phyloP scores from a whole-genome alignment of 2,329 filamentous ascomycete species.

The Gnomoniopsis smithogilvyi region DNA sequence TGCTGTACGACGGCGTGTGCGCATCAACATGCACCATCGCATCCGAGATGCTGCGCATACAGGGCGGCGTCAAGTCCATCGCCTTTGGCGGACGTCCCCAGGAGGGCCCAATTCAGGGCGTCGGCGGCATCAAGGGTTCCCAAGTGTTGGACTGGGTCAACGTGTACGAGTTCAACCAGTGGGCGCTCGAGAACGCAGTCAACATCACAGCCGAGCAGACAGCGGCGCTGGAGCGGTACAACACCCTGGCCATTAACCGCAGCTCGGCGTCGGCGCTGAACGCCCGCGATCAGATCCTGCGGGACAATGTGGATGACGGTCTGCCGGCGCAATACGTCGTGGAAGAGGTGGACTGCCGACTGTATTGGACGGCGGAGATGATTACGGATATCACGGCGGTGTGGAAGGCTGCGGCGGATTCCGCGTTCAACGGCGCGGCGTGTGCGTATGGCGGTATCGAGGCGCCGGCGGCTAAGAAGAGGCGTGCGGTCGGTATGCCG shows the following conservation, averaged over 20 bases:
- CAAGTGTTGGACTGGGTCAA: slow-evolving; percentile 32
- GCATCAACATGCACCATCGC: slow-evolving; percentile 57
- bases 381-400: slow-evolving; percentile 41
- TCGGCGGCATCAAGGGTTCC: slow-evolving; percentile 51
- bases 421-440: slow-evolving; percentile 38
- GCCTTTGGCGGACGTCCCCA: slow-evolving; percentile 49
- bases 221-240: slow-evolving; percentile 30
- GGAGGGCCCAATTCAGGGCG: slow-evolving; percentile 47
- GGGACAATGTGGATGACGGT: slow-evolving; percentile 34
- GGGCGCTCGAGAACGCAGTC: slow-evolving; percentile 22
- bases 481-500: neutral
- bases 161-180: slow-evolving; percentile 26
- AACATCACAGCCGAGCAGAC: slow-evolving; percentile 25
- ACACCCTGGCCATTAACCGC: slow-evolving; percentile 29
- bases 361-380: slow-evolving; percentile 50
- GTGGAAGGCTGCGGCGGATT: slow-evolving; percentile 42
- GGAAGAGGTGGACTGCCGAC: slow-evolving; percentile 46
- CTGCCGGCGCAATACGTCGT: slow-evolving; percentile 45
- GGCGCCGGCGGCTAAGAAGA: neutral
- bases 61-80: slow-evolving; percentile 52
- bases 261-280: slow-evolving; percentile 33
- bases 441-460: slow-evolving; percentile 35
- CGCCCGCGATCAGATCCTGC: slow-evolving; percentile 37
- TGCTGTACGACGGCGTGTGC: slow-evolving; percentile 59
- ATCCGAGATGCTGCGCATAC: slow-evolving; percentile 48